Evolutionary conservation across 2,329 filamentous ascomycete species (phyloP).

Genomic region (Aspergillus caelatus): DNA sequence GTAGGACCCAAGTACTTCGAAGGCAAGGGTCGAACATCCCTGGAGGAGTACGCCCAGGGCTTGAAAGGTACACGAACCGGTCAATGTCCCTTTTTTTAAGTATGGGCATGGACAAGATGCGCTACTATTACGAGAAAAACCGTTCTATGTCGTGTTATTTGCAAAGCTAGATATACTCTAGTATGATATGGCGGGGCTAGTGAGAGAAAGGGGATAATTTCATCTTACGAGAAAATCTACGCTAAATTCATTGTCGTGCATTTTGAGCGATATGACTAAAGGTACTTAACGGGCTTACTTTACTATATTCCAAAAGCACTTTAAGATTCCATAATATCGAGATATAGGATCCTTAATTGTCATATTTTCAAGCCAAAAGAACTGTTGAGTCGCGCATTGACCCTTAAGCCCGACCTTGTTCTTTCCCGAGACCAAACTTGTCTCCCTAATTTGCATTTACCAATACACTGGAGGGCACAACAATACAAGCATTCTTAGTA

Average conservation of each 20-base stretch:
- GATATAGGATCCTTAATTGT: not conserved
- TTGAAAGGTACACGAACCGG: conserved; percentile 46
- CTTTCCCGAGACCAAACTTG: not conserved
- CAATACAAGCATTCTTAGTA: not conserved
- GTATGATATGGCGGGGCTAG: not conserved
- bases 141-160: not conserved
- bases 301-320: not conserved
- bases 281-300: not conserved
- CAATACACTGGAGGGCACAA: not conserved
- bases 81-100: conserved; percentile 53
- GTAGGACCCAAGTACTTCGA: conserved; percentile 62
- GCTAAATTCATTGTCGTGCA: not conserved
- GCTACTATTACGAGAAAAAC: not conserved
- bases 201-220: not conserved
- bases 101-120: not conserved
- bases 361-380: not conserved
- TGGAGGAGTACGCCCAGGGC: conserved; percentile 44
- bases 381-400: not conserved
- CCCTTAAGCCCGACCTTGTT: not conserved
- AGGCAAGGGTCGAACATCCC: conserved; percentile 49
- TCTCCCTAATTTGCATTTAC: not conserved
- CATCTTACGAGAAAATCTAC: not conserved
- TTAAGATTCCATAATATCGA: not conserved
- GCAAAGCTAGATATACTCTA: not conserved
- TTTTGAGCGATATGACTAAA: too few relatives aligned